Conservation (phyloP, 75 land plant species). For the Gnetum montanum region DNA sequence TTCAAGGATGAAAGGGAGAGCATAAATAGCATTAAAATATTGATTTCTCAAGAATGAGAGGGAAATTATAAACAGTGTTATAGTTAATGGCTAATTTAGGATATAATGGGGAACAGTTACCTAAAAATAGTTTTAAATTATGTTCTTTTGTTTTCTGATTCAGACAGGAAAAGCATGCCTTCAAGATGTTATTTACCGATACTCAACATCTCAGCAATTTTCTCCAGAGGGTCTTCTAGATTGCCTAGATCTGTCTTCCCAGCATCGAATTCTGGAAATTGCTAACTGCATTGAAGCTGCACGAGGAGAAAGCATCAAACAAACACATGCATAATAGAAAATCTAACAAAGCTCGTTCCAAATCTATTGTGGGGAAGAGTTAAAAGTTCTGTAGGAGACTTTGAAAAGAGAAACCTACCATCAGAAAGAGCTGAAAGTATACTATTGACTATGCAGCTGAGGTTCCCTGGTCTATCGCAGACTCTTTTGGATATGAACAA, state of each 20-base stretch:
- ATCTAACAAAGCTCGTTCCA: slow-evolving; percentile 11
- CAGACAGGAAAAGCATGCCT: slow-evolving; percentile 80
- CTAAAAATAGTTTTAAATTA: no score
- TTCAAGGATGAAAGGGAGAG: no score
- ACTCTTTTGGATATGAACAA: slow-evolving; percentile 85
- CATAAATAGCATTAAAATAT: no score
- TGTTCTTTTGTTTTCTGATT: no score
- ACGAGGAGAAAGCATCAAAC: slow-evolving; percentile 33
- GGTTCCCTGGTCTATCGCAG: slow-evolving; percentile 83
- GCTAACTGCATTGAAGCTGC: slow-evolving; percentile 83
- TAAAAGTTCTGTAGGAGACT: slow-evolving; percentile 59
- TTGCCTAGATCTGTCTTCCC: slow-evolving; percentile 61
- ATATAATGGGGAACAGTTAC: no score
- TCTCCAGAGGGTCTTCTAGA: slow-evolving; percentile 62
- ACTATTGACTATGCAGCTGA: slow-evolving; percentile 41
- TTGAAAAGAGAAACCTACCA: slow-evolving; percentile 49
- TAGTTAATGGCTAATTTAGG: no score
- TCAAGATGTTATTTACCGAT: slow-evolving; percentile 71
- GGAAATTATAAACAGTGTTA: no score
- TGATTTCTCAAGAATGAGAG: no score
- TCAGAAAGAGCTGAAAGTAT: slow-evolving; percentile 72
- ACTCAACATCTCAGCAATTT: slow-evolving; percentile 63
- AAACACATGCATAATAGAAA: neutral
- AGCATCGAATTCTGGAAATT: slow-evolving; percentile 69
- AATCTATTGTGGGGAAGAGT: slow-evolving; percentile 64